Evolutionary conservation across 345 rosid species (phyloP), one percentile per base, ranked within the genome.

Genomic region (Linum lewisii): DNA sequence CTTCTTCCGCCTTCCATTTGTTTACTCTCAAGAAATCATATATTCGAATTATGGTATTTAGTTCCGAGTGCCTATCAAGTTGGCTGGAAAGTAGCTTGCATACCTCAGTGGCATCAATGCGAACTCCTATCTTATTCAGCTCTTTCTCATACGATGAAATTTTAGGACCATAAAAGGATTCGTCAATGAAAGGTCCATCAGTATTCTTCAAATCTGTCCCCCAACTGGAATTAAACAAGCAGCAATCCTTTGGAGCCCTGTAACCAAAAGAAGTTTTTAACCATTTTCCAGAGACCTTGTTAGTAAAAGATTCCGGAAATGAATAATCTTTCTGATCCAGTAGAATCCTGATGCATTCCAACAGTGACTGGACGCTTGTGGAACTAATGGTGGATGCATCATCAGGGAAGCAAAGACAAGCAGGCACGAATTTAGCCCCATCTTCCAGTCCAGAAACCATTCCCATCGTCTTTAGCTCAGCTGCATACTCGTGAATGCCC

Each of bases 181-280:
- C 87, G 23, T 84, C 87, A 54, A 86, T 77, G 78, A 89, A 84
- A 8, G 91, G 94, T 6, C 97, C 97, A 67, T 89, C 91, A 15
- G 69, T 36, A 21, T 2, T 75, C 67, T 73, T 63, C 70, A 89
- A 21, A 50, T 3, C 19, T 29, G 29, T 50, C 7, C 25, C 70
- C 82, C 84, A 84, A 13, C 51, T 20, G 6, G 69, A 21, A 66
- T 78, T 81, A 23, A 79, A 74, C 57, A 82, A 58, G 51, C 72
- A 72, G 78, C 84, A 76, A 55, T 73, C 59, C 0, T 57, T n/a
- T 3, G 91, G 94, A 67, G 77, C 56, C 50, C 59, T 59, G 58
- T 81, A 88, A 63, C 88, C 90, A 34, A 32, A 64, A 59, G 62
- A 58, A 14, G 89, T 81, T 79, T 74, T 89, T 42, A 89, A 53